phyloP scores from a whole-genome alignment of 164 flowering plant genomes.

The Magnolia kwangsiensis region DNA sequence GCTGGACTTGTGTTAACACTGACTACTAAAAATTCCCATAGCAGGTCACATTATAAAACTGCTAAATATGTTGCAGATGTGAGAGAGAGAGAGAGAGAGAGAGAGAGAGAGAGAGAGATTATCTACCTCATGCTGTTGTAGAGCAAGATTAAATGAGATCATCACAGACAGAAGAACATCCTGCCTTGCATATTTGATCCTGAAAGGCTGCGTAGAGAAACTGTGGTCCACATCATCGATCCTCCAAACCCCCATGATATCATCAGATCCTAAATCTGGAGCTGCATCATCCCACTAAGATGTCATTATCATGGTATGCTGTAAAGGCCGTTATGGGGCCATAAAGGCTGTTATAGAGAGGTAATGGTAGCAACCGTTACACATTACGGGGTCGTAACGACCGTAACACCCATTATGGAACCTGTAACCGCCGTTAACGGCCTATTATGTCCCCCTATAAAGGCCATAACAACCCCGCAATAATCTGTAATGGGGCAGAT shows the following conservation, averaged over 20 bases:
- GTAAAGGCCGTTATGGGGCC: too few species aligned
- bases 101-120: conserved; percentile 6
- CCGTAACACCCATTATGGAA: too few species aligned
- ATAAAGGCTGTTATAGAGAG: too few species aligned
- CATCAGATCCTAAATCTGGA: conserved; percentile 65
- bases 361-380: too few species aligned
- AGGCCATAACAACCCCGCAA: too few species aligned
- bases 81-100: too few species aligned
- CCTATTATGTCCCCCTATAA: too few species aligned
- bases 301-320: background rate
- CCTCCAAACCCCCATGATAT: conserved; percentile 71
- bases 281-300: conserved; percentile 45
- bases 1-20: background rate
- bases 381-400: too few species aligned
- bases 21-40: background rate
- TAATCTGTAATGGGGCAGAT: too few species aligned
- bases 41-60: background rate
- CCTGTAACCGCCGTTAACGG: too few species aligned
- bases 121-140: conserved; percentile 54
- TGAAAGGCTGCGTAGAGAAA: conserved; percentile 89
- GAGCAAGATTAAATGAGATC: conserved; percentile 77
- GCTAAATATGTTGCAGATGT: background rate
- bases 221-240: conserved; percentile 90
- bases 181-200: conserved; percentile 95
- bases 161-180: conserved; percentile 82